Conservation (phyloP, 2,329 filamentous ascomycete species). For the Sclerotinia glacialis region DNA sequence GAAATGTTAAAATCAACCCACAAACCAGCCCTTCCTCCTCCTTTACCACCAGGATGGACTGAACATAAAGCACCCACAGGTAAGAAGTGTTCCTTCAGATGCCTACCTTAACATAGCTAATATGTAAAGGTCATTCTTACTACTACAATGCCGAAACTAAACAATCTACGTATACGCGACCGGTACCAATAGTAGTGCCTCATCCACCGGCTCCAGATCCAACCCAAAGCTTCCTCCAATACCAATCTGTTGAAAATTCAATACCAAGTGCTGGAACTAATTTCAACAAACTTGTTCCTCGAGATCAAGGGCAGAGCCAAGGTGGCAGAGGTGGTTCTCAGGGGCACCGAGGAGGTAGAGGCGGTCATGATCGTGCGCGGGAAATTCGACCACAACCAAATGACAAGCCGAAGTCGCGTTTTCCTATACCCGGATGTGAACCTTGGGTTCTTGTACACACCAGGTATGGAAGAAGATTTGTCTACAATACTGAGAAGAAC, state of each 20-base stretch:
- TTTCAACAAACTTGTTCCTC: constrained; percentile 35
- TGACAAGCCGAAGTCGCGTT: constrained; percentile 79
- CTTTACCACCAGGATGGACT: constrained; percentile 81
- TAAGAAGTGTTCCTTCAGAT: background rate
- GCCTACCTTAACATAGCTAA: background rate
- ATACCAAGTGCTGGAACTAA: constrained; percentile 40
- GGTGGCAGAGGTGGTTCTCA: constrained; percentile 44
- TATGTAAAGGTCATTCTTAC: constrained; percentile 62
- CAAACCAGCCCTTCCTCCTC: constrained; percentile 52
- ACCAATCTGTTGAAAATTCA: constrained; percentile 44
- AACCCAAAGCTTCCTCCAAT: constrained; percentile 45
- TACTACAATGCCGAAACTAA: constrained; percentile 83
- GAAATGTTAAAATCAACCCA: constrained; percentile 77
- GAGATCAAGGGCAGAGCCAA: constrained; percentile 27
- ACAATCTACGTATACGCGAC: constrained; percentile 82
- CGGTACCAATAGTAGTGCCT: constrained; percentile 44
- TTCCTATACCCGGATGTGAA: constrained; percentile 73
- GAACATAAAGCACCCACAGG: constrained; percentile 82
- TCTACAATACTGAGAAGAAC: constrained; percentile 81
- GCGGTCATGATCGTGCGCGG: constrained; percentile 51
- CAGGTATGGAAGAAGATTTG: constrained; percentile 83
- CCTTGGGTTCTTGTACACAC: constrained; percentile 94
- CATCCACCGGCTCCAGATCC: constrained; percentile 33
- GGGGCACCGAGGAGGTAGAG: constrained; percentile 49
- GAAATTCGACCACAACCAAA: constrained; percentile 57